Conservation (phyloP, 768 basidiomycete genomes). For the Termitomyces sp. region DNA sequence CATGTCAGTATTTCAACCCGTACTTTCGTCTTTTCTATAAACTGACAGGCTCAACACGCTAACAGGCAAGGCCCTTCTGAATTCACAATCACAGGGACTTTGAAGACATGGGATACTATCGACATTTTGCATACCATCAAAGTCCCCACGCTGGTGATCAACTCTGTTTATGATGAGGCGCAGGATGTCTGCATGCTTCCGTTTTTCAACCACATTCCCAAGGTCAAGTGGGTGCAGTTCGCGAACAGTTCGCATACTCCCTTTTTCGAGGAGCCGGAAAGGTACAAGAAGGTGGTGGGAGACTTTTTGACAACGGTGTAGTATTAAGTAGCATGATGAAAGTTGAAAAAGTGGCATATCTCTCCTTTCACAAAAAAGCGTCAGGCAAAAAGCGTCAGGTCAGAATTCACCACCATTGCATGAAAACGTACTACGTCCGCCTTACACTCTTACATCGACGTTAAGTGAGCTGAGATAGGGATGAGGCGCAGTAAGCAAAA, state of each 20-base stretch:
- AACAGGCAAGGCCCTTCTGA: conserved; percentile 12
- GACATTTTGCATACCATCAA: conserved; percentile 34
- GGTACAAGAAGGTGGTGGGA: conserved; percentile 31
- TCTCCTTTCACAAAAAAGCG: not conserved
- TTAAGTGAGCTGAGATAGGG: not conserved
- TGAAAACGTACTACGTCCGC: not conserved
- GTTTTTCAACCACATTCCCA: conserved; percentile 31
- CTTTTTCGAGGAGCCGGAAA: conserved; percentile 37
- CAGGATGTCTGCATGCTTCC: conserved; percentile 32
- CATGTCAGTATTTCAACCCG: conserved; percentile 15
- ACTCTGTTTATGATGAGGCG: conserved; percentile 35
- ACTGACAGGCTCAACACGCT: not conserved
- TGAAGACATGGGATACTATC: conserved; percentile 40
- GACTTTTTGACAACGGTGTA: conserved; percentile 21
- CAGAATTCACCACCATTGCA: too few relatives aligned
- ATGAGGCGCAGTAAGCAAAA: not conserved
- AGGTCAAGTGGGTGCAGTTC: conserved; percentile 40
- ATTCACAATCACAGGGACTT: conserved; percentile 11
- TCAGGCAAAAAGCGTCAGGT: too few relatives aligned
- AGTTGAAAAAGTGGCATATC: not conserved
- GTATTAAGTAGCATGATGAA: not conserved
- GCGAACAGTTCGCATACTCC: conserved; percentile 38
- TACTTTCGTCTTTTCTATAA: conserved; percentile 9
- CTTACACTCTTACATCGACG: not conserved
- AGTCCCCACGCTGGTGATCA: conserved; percentile 34